These are phyloP conservation scores for Capillidium rhysosporum DNA, from an alignment of 371 early-diverging fungal genomes.

Conservation along the genomic window DNA sequence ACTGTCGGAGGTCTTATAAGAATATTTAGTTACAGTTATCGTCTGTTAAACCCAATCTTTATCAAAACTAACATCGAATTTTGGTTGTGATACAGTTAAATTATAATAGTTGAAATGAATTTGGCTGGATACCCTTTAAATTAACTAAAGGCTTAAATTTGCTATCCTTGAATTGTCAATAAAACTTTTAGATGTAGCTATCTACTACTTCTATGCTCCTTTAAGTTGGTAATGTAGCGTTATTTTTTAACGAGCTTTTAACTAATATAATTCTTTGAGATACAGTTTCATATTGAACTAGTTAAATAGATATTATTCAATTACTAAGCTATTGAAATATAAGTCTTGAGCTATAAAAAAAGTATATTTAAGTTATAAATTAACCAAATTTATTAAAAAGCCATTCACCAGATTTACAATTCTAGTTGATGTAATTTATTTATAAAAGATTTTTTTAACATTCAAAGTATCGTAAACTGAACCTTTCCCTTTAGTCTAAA, in stretches of 20 bases:
- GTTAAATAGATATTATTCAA: constrained; percentile 9
- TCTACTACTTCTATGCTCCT: constrained; percentile 16
- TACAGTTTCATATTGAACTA: constrained; percentile 26
- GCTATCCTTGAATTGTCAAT: constrained; percentile 29
- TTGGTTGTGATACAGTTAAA: constrained; percentile 11
- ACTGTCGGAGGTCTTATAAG: constrained; percentile 29
- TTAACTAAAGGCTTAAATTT: constrained; percentile 40
- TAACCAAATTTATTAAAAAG: too few species aligned
- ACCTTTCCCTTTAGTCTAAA: too few species aligned
- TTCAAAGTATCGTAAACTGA: too few species aligned
- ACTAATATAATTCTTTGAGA: constrained; percentile 31
- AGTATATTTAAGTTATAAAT: too few species aligned
- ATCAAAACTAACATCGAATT: constrained; percentile 27
- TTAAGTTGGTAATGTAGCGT: constrained; percentile 11
- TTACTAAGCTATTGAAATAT: too few species aligned
- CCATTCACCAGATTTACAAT: too few species aligned
- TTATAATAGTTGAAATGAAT: constrained; percentile 19
- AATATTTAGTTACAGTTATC: constrained; percentile 33
- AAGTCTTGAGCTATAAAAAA: too few species aligned
- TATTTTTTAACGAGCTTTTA: constrained; percentile 24
- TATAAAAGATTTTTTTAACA: too few species aligned
- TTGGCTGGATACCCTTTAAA: constrained; percentile 28
- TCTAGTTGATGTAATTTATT: too few species aligned
- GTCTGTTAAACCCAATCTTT: constrained; percentile 32
- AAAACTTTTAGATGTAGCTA: constrained; percentile 23